Percentiles rank a stretch among this genome's conserved stretches.
phyloP scores from a whole-genome alignment of 176 grass and related monocot genomes.

The Avena insularis region DNA sequence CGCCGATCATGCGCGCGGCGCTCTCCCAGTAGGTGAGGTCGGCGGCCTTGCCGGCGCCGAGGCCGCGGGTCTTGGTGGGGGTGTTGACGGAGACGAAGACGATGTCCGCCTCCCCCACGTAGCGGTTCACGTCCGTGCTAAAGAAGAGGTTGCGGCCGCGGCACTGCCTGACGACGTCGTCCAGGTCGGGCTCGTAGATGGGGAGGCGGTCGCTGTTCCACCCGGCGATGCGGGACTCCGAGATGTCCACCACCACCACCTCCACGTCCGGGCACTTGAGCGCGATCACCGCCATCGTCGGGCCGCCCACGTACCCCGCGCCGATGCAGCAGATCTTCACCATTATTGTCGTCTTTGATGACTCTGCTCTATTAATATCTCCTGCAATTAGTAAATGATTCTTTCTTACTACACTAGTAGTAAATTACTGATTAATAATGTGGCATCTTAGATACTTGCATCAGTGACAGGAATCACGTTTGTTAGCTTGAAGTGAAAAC shows the following conservation, averaged over 20 bases:
- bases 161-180: constrained; percentile 46
- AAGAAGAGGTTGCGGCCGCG: constrained; percentile 55
- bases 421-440: not conserved
- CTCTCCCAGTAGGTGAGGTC: constrained; percentile 53
- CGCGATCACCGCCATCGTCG: constrained; percentile 56
- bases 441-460: not conserved
- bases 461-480: not conserved
- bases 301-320: constrained; percentile 50
- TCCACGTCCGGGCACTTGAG: constrained; percentile 50
- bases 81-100: constrained; percentile 56
- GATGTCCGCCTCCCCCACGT: constrained; percentile 51
- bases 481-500: not conserved
- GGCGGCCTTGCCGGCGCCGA: constrained; percentile 45
- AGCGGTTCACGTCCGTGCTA: constrained; percentile 48
- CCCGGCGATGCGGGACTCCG: constrained; percentile 35
- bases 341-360: not conserved
- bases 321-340: constrained; percentile 64
- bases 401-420: no score
- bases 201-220: constrained; percentile 49
- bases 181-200: constrained; percentile 52
- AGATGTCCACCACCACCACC: constrained; percentile 60
- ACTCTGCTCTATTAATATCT: not conserved
- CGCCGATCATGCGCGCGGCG: constrained; percentile 51
- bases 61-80: constrained; percentile 51
- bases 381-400: not conserved